Evolutionary conservation across 176 grass and related monocot genomes (phyloP).

Genomic region (Rhynchospora tenuis): DNA sequence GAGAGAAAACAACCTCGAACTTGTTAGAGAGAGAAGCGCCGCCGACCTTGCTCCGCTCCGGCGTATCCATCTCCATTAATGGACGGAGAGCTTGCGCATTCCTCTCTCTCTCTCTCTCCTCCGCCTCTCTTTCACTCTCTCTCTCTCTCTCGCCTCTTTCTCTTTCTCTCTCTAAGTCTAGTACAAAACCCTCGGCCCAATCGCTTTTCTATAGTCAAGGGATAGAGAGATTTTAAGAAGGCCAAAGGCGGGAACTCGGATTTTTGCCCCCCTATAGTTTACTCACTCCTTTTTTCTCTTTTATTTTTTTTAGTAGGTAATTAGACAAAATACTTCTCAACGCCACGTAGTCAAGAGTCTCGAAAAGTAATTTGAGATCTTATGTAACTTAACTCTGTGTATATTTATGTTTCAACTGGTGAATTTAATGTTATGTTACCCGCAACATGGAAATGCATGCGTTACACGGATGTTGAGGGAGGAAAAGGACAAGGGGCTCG

Average conservation of each 20-base stretch:
- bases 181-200: slow-evolving; percentile 6
- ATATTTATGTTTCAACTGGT: neutral
- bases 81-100: slow-evolving; percentile 9
- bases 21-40: slow-evolving; percentile 24
- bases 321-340: slow-evolving; percentile 9
- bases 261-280: slow-evolving; percentile 5
- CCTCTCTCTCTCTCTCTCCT: neutral
- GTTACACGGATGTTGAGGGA: neutral
- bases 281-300: neutral
- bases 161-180: neutral
- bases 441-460: neutral
- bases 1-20: slow-evolving; percentile 28
- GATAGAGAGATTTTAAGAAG: slow-evolving; percentile 35
- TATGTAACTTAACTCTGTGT: neutral
- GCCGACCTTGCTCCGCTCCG: slow-evolving; percentile 40
- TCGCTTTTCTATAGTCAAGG: slow-evolving; percentile 17
- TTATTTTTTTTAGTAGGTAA: neutral
- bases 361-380: neutral
- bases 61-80: slow-evolving; percentile 67
- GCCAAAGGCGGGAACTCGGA: slow-evolving; percentile 39
- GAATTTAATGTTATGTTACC: neutral
- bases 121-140: slow-evolving; percentile 10
- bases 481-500: slow-evolving; percentile 3
- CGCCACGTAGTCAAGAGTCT: neutral
- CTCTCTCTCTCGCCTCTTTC: neutral